Conservation (phyloP, 176 grass and related monocot genomes). For the Puccinellia tenuiflora region DNA sequence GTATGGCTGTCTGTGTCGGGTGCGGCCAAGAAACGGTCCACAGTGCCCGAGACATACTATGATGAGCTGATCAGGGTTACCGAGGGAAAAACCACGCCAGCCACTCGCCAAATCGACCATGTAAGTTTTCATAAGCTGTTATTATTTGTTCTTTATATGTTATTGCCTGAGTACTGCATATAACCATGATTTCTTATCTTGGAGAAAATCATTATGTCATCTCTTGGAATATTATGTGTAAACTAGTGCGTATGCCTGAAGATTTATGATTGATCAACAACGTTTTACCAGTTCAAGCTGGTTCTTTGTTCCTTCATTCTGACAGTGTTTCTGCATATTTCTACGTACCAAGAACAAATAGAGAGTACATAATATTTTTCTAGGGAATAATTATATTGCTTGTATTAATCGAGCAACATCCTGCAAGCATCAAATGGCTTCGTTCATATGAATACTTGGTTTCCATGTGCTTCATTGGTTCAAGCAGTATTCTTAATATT, state of each 20-base stretch:
- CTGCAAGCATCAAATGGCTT: not conserved
- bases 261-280: not conserved
- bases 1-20: conserved; percentile 87
- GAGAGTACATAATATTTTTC: not conserved
- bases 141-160: not conserved
- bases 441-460: not conserved
- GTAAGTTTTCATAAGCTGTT: conserved; percentile 42
- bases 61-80: conserved; percentile 83
- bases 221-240: not conserved
- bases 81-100: conserved; percentile 80
- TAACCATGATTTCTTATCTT: not conserved
- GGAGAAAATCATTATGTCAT: not conserved
- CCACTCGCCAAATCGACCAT: conserved; percentile 90
- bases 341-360: not conserved
- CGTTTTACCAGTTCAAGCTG: not conserved
- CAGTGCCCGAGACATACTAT: conserved; percentile 92
- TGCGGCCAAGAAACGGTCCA: conserved; percentile 83
- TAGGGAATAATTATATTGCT: not conserved
- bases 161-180: not conserved
- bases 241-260: not conserved
- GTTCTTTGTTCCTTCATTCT: not conserved
- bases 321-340: not conserved
- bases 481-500: not conserved
- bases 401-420: not conserved
- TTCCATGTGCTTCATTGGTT: not conserved